Evolutionary conservation across 129 eudicot genomes (phyloP).

Genomic region (Erigeron canadensis): DNA sequence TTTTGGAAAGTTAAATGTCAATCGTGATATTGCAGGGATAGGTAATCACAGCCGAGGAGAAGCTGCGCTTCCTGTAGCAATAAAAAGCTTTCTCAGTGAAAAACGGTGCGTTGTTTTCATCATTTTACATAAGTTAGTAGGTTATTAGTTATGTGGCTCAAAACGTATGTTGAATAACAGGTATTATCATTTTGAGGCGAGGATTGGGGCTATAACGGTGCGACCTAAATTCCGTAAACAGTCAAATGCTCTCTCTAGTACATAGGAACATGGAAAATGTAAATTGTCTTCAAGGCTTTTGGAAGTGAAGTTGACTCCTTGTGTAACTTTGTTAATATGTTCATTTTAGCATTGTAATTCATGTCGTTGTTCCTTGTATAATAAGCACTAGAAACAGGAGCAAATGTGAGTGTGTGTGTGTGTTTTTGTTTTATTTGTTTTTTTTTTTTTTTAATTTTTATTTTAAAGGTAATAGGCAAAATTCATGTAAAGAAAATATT

Average conservation of each 20-base stretch:
- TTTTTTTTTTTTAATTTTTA: no score
- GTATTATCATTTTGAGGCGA: conserved; percentile 61
- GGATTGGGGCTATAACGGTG: conserved; percentile 70
- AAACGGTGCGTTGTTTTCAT: conserved; percentile 47
- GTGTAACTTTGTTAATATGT: no score
- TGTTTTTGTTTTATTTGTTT: no score
- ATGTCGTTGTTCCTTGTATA: no score
- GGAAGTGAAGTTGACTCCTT: background rate
- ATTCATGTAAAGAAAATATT: no score
- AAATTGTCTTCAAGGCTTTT: background rate
- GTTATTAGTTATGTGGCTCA: conserved; percentile 13
- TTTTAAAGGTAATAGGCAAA: no score
- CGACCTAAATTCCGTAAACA: conserved; percentile 66
- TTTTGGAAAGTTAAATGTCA: no score
- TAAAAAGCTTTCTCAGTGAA: conserved; percentile 64
- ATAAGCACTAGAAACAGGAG: no score
- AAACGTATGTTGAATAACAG: conserved; percentile 47
- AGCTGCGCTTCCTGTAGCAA: conserved; percentile 78
- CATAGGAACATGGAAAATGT: background rate
- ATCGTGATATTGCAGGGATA: conserved; percentile 46
- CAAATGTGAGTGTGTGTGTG: no score
- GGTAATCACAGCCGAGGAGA: conserved; percentile 84
- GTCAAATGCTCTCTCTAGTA: conserved; percentile 16
- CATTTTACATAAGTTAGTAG: background rate
- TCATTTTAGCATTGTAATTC: no score